Percentiles rank a stretch among this genome's conserved stretches.
Conservation (phyloP, 2,329 filamentous ascomycete species). For the Microsporum audouinii region DNA sequence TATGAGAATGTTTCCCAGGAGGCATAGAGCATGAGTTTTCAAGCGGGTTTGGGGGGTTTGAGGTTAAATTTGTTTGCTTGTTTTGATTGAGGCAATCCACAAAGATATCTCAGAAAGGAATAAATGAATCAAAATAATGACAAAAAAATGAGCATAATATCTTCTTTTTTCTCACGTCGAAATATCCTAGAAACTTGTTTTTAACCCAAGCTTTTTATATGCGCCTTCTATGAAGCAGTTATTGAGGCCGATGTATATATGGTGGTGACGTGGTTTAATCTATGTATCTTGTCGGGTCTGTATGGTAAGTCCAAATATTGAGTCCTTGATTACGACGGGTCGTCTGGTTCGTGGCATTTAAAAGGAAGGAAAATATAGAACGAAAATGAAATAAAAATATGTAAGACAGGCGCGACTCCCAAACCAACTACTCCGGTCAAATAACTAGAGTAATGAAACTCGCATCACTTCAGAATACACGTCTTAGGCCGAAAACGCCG, state of each 20-base stretch:
- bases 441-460: neutral
- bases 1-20: constrained; percentile 40
- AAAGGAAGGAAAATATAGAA: neutral
- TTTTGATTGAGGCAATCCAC: constrained; percentile 3
- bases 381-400: neutral
- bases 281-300: too few species aligned
- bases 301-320: too few species aligned
- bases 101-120: constrained; percentile 3
- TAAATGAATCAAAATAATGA: constrained; percentile 6
- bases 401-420: neutral
- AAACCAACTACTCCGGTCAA: neutral
- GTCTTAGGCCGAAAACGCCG: neutral
- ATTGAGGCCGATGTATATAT: too few species aligned
- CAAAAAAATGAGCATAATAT: constrained; percentile 5
- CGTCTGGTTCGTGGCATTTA: neutral
- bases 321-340: too few species aligned
- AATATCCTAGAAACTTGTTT: neutral
- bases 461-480: neutral
- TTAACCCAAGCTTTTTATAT: neutral
- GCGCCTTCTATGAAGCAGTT: too few species aligned
- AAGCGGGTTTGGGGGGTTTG: neutral
- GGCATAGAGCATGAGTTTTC: constrained; percentile 28
- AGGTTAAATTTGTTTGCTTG: constrained; percentile 1
- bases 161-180: neutral
- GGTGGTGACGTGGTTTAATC: too few species aligned